These are phyloP conservation scores for Rosa hybrid DNA, from an alignment of 331 rosid species.

Conservation along the genomic window DNA sequence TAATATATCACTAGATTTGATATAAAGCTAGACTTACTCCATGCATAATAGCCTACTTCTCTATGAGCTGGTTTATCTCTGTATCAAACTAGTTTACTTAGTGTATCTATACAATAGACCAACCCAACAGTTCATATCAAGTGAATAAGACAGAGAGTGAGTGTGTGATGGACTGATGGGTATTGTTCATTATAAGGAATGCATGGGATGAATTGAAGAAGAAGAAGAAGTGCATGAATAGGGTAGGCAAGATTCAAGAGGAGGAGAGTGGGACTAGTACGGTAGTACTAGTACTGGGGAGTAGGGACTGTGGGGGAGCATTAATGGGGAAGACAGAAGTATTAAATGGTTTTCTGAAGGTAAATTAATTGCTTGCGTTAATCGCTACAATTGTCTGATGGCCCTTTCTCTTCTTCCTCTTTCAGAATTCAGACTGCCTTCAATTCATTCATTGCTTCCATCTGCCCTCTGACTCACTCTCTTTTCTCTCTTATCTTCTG, in stretches of 20 bases:
- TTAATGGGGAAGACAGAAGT: constrained; percentile 38
- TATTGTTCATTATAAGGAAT: no score
- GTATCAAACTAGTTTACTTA: no score
- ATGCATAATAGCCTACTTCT: no score
- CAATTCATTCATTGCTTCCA: constrained; percentile 17
- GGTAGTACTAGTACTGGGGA: not conserved
- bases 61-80: no score
- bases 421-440: constrained; percentile 9
- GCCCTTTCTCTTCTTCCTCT: not conserved
- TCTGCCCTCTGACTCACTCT: constrained; percentile 5
- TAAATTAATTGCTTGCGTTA: constrained; percentile 25
- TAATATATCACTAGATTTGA: no score
- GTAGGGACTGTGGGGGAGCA: constrained; percentile 12
- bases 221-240: not conserved
- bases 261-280: not conserved
- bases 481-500: constrained; percentile 29
- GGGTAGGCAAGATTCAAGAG: no score
- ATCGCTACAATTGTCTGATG: constrained; percentile 33
- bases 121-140: no score
- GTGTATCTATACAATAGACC: no score
- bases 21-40: no score
- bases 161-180: no score
- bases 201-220: not conserved
- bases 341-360: constrained; percentile 26
- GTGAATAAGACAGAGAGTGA: no score